Conservation (phyloP, 495 filamentous ascomycete species). For the Penicillium antarcticum region DNA sequence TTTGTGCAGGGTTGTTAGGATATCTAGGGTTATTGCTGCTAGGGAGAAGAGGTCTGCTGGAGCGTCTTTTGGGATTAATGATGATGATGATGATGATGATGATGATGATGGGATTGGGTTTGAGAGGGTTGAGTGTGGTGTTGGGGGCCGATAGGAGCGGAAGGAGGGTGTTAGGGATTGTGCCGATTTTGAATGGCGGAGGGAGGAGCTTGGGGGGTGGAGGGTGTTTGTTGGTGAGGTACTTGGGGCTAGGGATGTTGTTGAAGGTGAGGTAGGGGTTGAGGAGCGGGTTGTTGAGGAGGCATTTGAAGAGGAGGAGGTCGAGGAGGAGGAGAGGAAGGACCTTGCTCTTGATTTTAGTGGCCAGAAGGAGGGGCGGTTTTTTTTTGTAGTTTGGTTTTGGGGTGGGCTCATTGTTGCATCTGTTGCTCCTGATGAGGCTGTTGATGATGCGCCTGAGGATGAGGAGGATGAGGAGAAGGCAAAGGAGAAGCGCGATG, state of each 20-base stretch:
- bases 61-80: neutral
- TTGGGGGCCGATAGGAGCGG: neutral
- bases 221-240: constrained; percentile 4
- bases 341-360: constrained; percentile 17
- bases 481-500: constrained; percentile 34
- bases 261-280: constrained; percentile 11
- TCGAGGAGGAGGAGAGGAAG: constrained; percentile 34
- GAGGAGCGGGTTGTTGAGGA: constrained; percentile 29
- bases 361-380: constrained; percentile 14
- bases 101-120: constrained; percentile 2
- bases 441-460: constrained; percentile 14
- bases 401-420: neutral
- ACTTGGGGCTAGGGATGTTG: neutral
- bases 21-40: constrained; percentile 53
- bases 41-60: constrained; percentile 44
- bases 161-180: neutral
- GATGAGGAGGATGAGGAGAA: constrained; percentile 38
- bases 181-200: constrained; percentile 14
- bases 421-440: constrained; percentile 7
- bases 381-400: neutral
- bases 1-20: constrained; percentile 79
- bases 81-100: constrained; percentile 1
- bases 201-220: constrained; percentile 24
- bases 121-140: constrained; percentile 6
- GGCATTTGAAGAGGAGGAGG: constrained; percentile 35